Evolutionary conservation across 257 asterid species (phyloP).

Genomic region (Leonotis leonurus): DNA sequence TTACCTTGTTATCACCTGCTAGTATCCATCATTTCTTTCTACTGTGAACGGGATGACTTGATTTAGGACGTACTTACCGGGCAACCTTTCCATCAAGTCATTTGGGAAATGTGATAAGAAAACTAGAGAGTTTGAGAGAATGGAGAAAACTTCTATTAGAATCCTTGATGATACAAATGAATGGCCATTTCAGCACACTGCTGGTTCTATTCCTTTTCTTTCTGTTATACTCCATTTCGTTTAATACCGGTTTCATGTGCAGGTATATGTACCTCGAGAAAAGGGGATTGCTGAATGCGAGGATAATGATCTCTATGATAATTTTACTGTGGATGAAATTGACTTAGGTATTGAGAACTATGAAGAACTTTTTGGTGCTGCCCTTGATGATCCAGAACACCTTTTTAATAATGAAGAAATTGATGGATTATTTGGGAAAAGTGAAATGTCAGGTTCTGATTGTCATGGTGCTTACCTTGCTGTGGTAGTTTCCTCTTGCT

Average conservation of each 20-base stretch:
- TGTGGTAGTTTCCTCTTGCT: conserved; percentile 42
- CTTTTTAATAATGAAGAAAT: conserved; percentile 49
- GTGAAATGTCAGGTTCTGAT: conserved; percentile 41
- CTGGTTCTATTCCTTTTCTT: neutral
- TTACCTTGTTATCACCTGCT: neutral
- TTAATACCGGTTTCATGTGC: conserved; percentile 15
- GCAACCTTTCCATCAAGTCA: too few relatives aligned
- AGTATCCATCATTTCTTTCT: neutral
- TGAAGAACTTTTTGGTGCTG: conserved; percentile 61
- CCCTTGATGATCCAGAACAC: conserved; percentile 41
- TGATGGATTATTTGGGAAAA: conserved; percentile 54
- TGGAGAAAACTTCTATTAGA: too few relatives aligned
- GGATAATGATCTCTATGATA: conserved; percentile 41
- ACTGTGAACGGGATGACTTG: neutral
- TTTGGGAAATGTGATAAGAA: too few relatives aligned
- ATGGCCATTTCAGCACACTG: neutral
- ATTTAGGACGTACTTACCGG: neutral
- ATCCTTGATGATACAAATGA: too few relatives aligned
- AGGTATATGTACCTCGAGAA: conserved; percentile 44
- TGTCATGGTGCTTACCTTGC: conserved; percentile 35
- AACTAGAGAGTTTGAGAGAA: too few relatives aligned
- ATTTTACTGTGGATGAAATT: conserved; percentile 59
- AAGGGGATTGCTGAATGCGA: conserved; percentile 35
- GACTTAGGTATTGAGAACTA: conserved; percentile 58
- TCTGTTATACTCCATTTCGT: neutral